Evolutionary conservation across 495 filamentous ascomycete species (phyloP).

Genomic region (Xylaria cubensis): DNA sequence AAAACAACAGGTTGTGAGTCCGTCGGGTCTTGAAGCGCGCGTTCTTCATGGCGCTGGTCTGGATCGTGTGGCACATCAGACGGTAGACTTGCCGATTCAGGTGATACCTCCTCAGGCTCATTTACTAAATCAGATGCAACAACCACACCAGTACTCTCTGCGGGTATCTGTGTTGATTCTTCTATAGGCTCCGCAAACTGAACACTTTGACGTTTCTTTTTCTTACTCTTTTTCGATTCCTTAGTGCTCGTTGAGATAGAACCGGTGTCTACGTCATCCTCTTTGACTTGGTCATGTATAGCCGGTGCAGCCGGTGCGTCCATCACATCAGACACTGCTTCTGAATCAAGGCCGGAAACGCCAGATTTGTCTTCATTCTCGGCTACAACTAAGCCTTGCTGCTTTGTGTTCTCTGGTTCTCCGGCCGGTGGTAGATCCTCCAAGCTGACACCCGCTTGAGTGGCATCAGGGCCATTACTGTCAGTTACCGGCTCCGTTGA

Average conservation of each 20-base stretch:
- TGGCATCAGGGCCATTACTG: conserved; percentile 12
- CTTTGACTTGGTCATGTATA: conserved; percentile 22
- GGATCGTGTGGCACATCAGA: neutral
- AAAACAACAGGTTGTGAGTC: neutral
- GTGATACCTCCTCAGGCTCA: conserved; percentile 24
- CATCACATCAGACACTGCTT: conserved; percentile 26
- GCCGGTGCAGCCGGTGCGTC: conserved; percentile 15
- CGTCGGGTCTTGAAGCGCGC: neutral
- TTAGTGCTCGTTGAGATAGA: conserved; percentile 17
- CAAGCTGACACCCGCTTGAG: conserved; percentile 7
- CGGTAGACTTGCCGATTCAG: neutral
- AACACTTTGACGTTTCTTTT: conserved; percentile 39
- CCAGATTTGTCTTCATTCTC: conserved; percentile 21
- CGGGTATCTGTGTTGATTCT: conserved; percentile 29
- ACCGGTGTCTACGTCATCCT: conserved; percentile 20
- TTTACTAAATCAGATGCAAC: conserved; percentile 23
- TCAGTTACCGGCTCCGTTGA: conserved; percentile 11
- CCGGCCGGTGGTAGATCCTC: neutral
- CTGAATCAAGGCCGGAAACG: conserved; percentile 16
- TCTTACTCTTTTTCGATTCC: conserved; percentile 39
- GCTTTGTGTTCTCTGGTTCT: conserved; percentile 12
- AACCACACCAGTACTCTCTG: conserved; percentile 16
- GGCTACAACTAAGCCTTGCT: neutral
- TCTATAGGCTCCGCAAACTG: conserved; percentile 34
- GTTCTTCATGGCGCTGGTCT: neutral